Percentiles rank a stretch among this genome's conserved stretches.
Evolutionary conservation across 169 alveolate species (phyloP).

Genomic region (Babesia caballi): DNA sequence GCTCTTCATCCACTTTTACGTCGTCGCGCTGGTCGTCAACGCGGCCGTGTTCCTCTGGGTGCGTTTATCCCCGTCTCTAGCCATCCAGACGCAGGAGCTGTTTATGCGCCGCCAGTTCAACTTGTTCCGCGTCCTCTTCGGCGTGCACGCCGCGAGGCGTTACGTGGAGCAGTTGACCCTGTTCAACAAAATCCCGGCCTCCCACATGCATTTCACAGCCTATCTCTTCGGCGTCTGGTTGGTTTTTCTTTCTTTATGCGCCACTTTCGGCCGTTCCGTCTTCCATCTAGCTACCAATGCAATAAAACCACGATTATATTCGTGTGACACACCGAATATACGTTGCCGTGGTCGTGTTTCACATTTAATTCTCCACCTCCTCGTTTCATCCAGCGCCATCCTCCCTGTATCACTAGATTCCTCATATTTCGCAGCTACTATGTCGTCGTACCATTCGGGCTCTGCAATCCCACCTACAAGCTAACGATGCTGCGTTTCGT

Average conservation of each 20-base stretch:
- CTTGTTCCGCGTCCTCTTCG: constrained; percentile 53
- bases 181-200: constrained; percentile 59
- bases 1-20: constrained; percentile 64
- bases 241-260: too few relatives aligned
- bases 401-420: too few relatives aligned
- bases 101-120: constrained; percentile 18
- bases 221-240: constrained; percentile 72
- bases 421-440: constrained; percentile 6
- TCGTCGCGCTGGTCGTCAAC: constrained; percentile 61
- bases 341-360: not conserved
- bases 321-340: too few relatives aligned
- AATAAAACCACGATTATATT: too few relatives aligned
- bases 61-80: not conserved
- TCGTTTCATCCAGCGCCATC: not conserved
- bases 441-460: constrained; percentile 16
- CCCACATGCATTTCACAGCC: constrained; percentile 68
- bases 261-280: not conserved
- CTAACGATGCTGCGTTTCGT: not conserved
- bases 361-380: not conserved
- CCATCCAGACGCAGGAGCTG: not conserved
- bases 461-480: not conserved
- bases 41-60: constrained; percentile 60
- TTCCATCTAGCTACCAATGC: too few relatives aligned
- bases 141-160: constrained; percentile 64
- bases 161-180: constrained; percentile 63